These are phyloP conservation scores for Kodamaea sp. DNA, from an alignment of 1,139 yeast genomes.

Conservation along the genomic window DNA sequence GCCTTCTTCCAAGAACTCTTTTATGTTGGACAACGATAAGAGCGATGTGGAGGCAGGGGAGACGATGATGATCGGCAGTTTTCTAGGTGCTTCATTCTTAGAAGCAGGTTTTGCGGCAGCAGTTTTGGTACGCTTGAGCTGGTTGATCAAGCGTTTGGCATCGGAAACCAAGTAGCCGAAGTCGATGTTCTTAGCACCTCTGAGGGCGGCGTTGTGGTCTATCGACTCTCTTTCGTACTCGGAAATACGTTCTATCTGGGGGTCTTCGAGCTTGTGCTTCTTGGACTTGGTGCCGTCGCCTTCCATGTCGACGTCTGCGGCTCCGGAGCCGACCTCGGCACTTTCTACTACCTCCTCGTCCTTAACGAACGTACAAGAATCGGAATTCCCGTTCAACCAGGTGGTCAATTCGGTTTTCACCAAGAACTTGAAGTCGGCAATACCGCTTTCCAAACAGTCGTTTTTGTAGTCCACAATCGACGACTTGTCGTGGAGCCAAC, in stretches of 20 bases:
- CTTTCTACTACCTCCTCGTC: constrained; percentile 14
- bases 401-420: constrained; percentile 83
- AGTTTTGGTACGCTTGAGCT: constrained; percentile 46
- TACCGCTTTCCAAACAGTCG: constrained; percentile 63
- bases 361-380: constrained; percentile 53
- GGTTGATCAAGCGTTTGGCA: constrained; percentile 62
- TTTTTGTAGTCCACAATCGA: constrained; percentile 82
- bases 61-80: constrained; percentile 88
- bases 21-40: constrained; percentile 76
- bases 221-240: constrained; percentile 65
- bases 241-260: constrained; percentile 55
- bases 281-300: constrained; percentile 7
- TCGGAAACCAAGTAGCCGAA: constrained; percentile 75
- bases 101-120: constrained; percentile 12
- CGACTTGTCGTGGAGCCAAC: constrained; percentile 77
- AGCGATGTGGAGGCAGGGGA: constrained; percentile 96
- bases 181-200: constrained; percentile 76
- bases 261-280: constrained; percentile 47
- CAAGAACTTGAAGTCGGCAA: constrained; percentile 76
- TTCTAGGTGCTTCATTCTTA: constrained; percentile 27
- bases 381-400: constrained; percentile 74
- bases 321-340: neutral
- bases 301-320: constrained; percentile 2
- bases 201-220: constrained; percentile 78
- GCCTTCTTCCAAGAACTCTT: constrained; percentile 80